Evolutionary conservation across 2,329 filamentous ascomycete species (phyloP).

Genomic region (Penicillium brevicompactum): DNA sequence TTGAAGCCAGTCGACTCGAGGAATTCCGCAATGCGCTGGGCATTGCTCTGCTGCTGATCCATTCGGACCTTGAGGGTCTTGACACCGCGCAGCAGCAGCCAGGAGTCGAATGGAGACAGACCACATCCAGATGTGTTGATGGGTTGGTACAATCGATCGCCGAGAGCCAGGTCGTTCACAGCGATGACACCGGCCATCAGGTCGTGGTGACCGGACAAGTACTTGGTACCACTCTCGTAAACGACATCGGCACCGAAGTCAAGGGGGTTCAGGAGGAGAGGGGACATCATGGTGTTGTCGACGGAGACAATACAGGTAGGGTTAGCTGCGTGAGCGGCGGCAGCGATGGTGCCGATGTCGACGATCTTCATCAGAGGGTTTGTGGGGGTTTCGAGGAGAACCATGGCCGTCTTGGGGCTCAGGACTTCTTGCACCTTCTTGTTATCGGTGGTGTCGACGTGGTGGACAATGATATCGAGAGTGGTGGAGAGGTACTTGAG

Average conservation of each 20-base stretch:
- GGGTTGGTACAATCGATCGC: constrained; percentile 90
- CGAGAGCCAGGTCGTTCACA: constrained; percentile 77
- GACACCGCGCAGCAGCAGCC: constrained; percentile 90
- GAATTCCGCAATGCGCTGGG: constrained; percentile 87
- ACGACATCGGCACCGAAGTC: constrained; percentile 94
- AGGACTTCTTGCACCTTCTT: constrained; percentile 70
- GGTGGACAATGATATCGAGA: constrained; percentile 89
- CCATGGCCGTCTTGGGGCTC: constrained; percentile 85
- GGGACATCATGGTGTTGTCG: constrained; percentile 99
- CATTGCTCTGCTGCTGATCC: constrained; percentile 96
- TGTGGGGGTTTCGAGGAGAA: constrained; percentile 92
- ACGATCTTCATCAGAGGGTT: constrained; percentile 99
- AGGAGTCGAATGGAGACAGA: constrained; percentile 91
- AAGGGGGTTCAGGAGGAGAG: constrained; percentile 88
- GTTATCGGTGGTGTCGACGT: constrained; percentile 87
- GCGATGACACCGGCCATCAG: constrained; percentile 98
- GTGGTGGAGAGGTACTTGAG: constrained; percentile 89
- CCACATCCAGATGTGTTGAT: constrained; percentile 97
- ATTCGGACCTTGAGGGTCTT: constrained; percentile 97
- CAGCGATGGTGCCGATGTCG: constrained; percentile 80
- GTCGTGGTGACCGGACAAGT: constrained; percentile 96
- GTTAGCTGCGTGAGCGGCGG: constrained; percentile 74
- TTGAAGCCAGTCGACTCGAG: constrained; percentile 89
- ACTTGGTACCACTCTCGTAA: constrained; percentile 98
- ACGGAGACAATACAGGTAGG: constrained; percentile 81